A percentile compares a stretch with the other conserved stretches of the same genome.
phyloP scores from a whole-genome alignment of 345 rosid genomes.

The Corchorus olitorius region DNA sequence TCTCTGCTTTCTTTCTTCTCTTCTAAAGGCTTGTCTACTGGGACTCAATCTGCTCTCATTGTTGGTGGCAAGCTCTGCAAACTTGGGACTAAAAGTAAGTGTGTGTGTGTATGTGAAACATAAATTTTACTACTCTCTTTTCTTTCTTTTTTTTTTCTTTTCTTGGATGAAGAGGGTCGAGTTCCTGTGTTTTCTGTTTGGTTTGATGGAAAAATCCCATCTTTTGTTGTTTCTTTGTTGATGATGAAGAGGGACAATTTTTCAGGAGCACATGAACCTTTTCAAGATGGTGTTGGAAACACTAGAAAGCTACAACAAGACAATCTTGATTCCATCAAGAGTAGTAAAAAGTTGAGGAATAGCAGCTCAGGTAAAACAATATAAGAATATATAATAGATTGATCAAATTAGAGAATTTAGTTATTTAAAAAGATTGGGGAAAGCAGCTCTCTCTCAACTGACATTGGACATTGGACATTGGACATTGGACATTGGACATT shows the following conservation, averaged over 20 bases:
- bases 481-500: too few relatives aligned
- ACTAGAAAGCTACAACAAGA: conserved; percentile 12
- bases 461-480: not conserved
- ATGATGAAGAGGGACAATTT: not conserved
- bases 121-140: not conserved
- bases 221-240: not conserved
- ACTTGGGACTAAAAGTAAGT: conserved; percentile 63
- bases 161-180: not conserved
- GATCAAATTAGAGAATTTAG: not conserved
- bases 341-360: conserved; percentile 46
- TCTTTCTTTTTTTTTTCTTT: not conserved
- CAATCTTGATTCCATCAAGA: conserved; percentile 27
- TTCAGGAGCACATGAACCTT: conserved; percentile 38
- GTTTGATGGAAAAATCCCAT: not conserved
- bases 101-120: not conserved
- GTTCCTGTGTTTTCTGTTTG: conserved; percentile 9
- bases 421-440: not conserved
- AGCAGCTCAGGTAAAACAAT: conserved; percentile 40
- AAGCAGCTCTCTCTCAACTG: not conserved
- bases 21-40: conserved; percentile 74
- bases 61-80: conserved; percentile 72
- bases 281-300: conserved; percentile 22
- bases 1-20: conserved; percentile 78
- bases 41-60: conserved; percentile 54
- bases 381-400: too few relatives aligned